Evolutionary conservation across 2,329 filamentous ascomycete genomes (phyloP), one percentile per base, ranked within the genome.

Genomic region (Ophiognomonia clavigignenti-juglandacearum): DNA sequence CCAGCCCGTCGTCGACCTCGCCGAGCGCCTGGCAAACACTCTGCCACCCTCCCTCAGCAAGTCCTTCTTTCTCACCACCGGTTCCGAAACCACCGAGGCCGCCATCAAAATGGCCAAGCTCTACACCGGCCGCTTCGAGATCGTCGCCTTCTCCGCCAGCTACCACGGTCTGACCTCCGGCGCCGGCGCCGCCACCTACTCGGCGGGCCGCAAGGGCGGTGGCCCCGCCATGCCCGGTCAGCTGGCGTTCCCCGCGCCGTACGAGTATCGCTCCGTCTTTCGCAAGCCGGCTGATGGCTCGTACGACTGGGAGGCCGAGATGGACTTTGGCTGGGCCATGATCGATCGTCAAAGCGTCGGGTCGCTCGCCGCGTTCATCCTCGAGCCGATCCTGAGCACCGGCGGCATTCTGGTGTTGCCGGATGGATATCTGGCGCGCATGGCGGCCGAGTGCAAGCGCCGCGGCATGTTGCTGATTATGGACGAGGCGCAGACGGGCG

Each of bases 261-360:
- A 84, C 53, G 68, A 74, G 0, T 85, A 83, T 57, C 74, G 80
- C 4, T 83, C 80, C 0, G 68, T 74, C 0, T 86, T 86, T 60
- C 71, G 76, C 9, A 71, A 74, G 29, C n/a, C n/a, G n/a, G 19
- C 72, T 0, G 39, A 85, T 52, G 80, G 80, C 1, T 71, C 71
- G 0, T 79, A 86, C 52, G 81, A 86, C 57, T 86, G 82, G 82
- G 68, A 80, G 53, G 74, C 77, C 0, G 82, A 86, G 58, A 63
- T 86, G 13, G 72, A 80, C 10, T 85, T 77, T 54, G 80, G 77
- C 16, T 85, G 77, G 69, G 65, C 67, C n/a, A 67, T 85, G 62
- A 64, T 85, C 36, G 80, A 85, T 54, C 64, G 68, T 4, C 74
- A 80, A 49, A 77, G 70, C 1, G 72, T 73, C 16, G 81, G 80